Conservation (phyloP, 306 rosid species). For the Quillaja saponaria region DNA sequence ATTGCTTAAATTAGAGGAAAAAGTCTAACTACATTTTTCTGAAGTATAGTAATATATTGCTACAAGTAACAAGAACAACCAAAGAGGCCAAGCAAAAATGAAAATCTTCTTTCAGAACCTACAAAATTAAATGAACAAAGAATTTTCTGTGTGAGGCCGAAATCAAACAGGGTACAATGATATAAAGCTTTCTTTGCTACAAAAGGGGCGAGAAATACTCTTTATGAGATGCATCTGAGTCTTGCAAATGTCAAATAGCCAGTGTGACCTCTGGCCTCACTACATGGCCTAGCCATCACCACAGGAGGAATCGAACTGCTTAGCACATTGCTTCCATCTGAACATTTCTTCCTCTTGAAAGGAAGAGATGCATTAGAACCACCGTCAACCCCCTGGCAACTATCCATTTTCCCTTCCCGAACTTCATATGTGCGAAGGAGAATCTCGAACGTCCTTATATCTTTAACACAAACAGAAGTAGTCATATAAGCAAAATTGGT, state of each 20-base stretch:
- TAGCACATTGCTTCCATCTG: slow-evolving; percentile 48
- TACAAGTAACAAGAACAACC: not conserved
- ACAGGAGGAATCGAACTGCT: slow-evolving; percentile 40
- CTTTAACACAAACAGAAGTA: slow-evolving; percentile 38
- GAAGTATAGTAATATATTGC: too few species aligned
- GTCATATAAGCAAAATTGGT: not conserved
- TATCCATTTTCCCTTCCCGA: slow-evolving; percentile 54
- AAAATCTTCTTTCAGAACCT: slow-evolving; percentile 15
- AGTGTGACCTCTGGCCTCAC: slow-evolving; percentile 89
- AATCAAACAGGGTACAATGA: slow-evolving; percentile 22
- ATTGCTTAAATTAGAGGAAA: not conserved
- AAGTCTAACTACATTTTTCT: not conserved
- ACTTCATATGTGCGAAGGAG: slow-evolving; percentile 74
- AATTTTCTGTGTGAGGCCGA: slow-evolving; percentile 1
- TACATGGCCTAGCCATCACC: slow-evolving; percentile 67
- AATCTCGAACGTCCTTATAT: slow-evolving; percentile 84
- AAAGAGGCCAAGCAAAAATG: slow-evolving; percentile 1
- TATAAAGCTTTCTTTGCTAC: slow-evolving; percentile 6
- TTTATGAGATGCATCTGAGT: slow-evolving; percentile 55
- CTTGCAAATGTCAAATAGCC: slow-evolving; percentile 90
- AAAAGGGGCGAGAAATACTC: not conserved
- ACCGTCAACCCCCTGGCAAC: slow-evolving; percentile 22
- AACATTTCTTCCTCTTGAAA: slow-evolving; percentile 62
- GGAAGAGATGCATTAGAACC: slow-evolving; percentile 54
- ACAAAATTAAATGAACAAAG: slow-evolving; percentile 1